Percentiles rank a stretch among this genome's conserved stretches.
Evolutionary conservation across 768 basidiomycete genomes (phyloP).

Genomic region (Candolleomyces aberdarensis): DNA sequence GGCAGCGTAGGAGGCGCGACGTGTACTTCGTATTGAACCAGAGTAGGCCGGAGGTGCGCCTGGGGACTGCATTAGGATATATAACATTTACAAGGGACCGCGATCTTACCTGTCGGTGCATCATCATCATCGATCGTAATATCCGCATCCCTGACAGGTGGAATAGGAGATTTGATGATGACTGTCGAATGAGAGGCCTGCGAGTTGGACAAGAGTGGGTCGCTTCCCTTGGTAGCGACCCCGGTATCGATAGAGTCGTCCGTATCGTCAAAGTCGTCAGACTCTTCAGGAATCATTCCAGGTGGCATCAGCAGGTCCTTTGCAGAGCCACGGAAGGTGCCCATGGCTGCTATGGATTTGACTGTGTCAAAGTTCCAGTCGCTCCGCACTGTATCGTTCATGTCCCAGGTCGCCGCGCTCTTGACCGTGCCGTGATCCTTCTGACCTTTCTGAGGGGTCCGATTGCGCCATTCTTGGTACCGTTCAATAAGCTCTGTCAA

Average conservation of each 20-base stretch:
- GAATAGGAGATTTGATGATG: conserved; percentile 52
- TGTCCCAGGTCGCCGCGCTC: conserved; percentile 65
- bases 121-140: conserved; percentile 33
- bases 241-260: conserved; percentile 56
- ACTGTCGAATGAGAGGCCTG: conserved; percentile 70
- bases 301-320: conserved; percentile 58
- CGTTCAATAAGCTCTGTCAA: conserved; percentile 88
- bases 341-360: conserved; percentile 68
- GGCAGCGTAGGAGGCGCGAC: conserved; percentile 78
- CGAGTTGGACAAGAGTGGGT: conserved; percentile 43
- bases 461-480: conserved; percentile 71
- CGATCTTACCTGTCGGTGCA: conserved; percentile 35
- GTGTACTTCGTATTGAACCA: conserved; percentile 57
- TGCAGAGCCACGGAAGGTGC: conserved; percentile 70
- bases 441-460: conserved; percentile 58
- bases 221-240: conserved; percentile 65
- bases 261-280: conserved; percentile 44
- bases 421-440: conserved; percentile 55
- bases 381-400: conserved; percentile 73
- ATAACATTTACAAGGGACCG: conserved; percentile 22
- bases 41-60: conserved; percentile 75
- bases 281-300: conserved; percentile 57
- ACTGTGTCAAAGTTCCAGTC: conserved; percentile 97
- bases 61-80: conserved; percentile 15
- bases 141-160: conserved; percentile 37